Evolutionary conservation across 768 basidiomycete species (phyloP).

Genomic region (Lactifluus volemus): DNA sequence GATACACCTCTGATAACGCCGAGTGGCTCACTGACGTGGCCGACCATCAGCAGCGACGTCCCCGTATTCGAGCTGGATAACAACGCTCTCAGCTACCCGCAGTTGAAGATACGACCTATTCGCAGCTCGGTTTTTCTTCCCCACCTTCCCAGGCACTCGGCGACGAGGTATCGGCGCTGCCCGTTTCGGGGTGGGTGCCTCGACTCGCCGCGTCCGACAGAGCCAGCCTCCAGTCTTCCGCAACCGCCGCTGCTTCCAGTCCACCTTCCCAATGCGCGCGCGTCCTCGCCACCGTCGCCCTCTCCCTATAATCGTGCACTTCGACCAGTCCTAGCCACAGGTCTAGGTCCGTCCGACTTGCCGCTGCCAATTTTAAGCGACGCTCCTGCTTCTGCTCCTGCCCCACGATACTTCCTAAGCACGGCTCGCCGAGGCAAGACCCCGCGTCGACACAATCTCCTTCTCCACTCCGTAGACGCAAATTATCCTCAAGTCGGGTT

Average conservation of each 20-base stretch:
- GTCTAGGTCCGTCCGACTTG: not conserved
- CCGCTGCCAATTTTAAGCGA: not conserved
- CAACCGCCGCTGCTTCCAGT: not conserved
- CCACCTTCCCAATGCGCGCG: not conserved
- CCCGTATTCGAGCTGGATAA: constrained; percentile 32
- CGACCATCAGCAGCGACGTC: constrained; percentile 25
- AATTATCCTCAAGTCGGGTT: not conserved
- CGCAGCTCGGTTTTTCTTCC: constrained; percentile 30
- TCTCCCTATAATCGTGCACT: constrained; percentile 3
- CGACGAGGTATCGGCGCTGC: no score
- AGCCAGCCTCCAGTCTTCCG: not conserved
- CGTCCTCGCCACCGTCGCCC: not conserved
- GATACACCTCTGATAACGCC: constrained; percentile 48
- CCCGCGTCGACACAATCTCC: not conserved
- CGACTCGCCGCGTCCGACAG: not conserved
- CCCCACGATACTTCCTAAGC: constrained; percentile 20
- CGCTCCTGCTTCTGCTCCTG: not conserved
- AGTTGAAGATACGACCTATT: constrained; percentile 30
- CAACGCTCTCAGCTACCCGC: constrained; percentile 24
- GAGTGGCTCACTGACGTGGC: constrained; percentile 44
- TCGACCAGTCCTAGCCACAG: not conserved
- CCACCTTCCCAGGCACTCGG: constrained; percentile 8
- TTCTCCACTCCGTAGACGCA: constrained; percentile 5
- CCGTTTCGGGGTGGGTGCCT: no score
- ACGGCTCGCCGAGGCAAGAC: no score